These are phyloP conservation scores for sunflower (Helianthus annuus) DNA, from an alignment of 129 eudicot genomes.

Conservation along the genomic window HanXRQr2.0-SUNRISE NC_035448.2:93606513-93607012, in stretches of 20 bases:
- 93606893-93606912: conserved; percentile 98
- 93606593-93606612: not conserved
- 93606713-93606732: conserved; percentile 75
- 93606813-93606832: not conserved
- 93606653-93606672: conserved; percentile 99
- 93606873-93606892: conserved; percentile 36
- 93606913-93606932: conserved; percentile 84
- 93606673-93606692: conserved; percentile 80
- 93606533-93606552: no score
- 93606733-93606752: conserved; percentile 77
- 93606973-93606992: conserved; percentile 15
- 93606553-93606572: not conserved
- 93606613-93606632: not conserved
- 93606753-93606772: conserved; percentile 86
- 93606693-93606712: conserved; percentile 83
- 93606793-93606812: not conserved
- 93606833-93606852: conserved; percentile 3
- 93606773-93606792: conserved; percentile 41
- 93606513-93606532: not conserved
- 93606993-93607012: not conserved
- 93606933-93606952: conserved; percentile 82
- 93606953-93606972: conserved; percentile 53
- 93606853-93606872: not conserved
- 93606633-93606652: conserved; percentile 36
- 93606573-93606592: not conserved